Percentiles rank a stretch among this genome's conserved stretches.
These are phyloP conservation scores for Cytospora paraplurivora DNA, from an alignment of 2,329 filamentous ascomycete species.

Conservation along the genomic window DNA sequence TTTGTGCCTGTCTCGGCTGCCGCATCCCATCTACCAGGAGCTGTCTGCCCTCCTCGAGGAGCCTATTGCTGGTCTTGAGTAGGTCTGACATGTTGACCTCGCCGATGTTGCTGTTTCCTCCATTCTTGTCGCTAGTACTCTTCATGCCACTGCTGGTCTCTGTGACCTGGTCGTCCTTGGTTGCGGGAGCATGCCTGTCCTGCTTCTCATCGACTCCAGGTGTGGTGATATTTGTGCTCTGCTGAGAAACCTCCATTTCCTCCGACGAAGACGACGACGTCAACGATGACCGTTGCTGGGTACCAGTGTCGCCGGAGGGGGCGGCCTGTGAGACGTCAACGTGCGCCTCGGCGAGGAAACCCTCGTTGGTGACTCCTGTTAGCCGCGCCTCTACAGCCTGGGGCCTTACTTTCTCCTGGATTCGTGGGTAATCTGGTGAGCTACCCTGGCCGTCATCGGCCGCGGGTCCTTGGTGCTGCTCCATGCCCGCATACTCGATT, in stretches of 20 bases:
- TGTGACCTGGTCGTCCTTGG: not conserved
- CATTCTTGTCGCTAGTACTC: no score
- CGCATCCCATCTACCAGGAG: not conserved
- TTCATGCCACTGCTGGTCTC: no score
- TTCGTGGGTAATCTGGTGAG: not conserved
- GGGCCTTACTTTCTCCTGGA: not conserved
- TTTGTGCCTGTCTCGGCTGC: not conserved
- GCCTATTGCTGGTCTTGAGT: slow-evolving; percentile 3
- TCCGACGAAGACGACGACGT: not conserved
- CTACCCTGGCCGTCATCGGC: not conserved
- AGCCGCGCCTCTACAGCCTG: not conserved
- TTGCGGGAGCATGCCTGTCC: no score
- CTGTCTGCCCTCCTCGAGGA: not conserved
- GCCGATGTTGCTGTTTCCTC: not conserved
- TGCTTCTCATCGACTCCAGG: no score
- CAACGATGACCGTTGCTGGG: not conserved
- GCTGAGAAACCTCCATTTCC: no score
- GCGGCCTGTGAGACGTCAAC: not conserved
- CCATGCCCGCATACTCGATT: not conserved
- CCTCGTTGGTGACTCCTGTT: not conserved
- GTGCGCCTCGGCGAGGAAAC: not conserved
- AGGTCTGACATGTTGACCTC: not conserved
- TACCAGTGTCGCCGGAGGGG: not conserved
- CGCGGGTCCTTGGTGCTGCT: not conserved
- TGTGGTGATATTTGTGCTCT: no score